phyloP scores from a whole-genome alignment of 495 filamentous ascomycete genomes.

The Lasiosphaeriaceae sp. region DNA sequence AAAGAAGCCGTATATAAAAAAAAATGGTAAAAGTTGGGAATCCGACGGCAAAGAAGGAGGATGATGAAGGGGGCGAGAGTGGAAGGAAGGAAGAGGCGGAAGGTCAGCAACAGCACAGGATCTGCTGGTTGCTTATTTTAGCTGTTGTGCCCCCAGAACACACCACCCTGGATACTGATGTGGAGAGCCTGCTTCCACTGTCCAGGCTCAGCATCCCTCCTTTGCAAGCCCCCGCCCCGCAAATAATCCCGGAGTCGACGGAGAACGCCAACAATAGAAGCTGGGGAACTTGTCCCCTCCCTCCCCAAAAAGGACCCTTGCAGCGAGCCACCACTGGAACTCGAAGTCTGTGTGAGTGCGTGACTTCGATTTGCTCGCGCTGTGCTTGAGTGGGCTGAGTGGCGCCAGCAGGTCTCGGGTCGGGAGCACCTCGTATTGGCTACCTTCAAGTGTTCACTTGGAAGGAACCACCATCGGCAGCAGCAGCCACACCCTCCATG shows the following conservation, averaged over 20 bases:
- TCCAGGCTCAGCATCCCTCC: too few relatives aligned
- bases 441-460: not conserved
- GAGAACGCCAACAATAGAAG: not conserved
- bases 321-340: not conserved
- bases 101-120: not conserved
- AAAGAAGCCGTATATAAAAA: not conserved
- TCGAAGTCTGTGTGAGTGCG: too few relatives aligned
- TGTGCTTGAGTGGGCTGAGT: not conserved
- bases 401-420: not conserved
- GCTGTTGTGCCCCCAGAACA: not conserved
- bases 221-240: not conserved
- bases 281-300: not conserved
- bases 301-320: not conserved
- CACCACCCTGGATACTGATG: not conserved
- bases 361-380: too few relatives aligned
- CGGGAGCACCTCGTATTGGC: not conserved
- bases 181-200: too few relatives aligned
- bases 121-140: not conserved
- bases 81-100: not conserved
- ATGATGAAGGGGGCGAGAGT: not conserved
- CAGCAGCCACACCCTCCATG: not conserved
- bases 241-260: not conserved
- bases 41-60: not conserved
- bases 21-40: not conserved
- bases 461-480: not conserved